Percentiles rank a stretch among this genome's conserved stretches.
Evolutionary conservation across 306 rosid genomes (phyloP).

Genomic region (Cercis canadensis): DNA sequence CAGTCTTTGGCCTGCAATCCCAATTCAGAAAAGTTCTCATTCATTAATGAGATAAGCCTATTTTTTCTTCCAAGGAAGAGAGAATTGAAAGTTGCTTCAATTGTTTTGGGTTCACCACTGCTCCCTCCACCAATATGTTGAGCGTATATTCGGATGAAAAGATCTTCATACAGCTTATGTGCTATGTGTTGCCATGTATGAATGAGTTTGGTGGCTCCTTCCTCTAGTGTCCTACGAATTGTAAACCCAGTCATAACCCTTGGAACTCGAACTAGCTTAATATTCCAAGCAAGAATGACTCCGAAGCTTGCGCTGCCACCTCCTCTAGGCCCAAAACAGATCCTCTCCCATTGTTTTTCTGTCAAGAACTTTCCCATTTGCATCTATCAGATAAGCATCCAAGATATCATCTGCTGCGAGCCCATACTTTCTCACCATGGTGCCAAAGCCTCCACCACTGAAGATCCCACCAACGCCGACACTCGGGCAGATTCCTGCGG

Average conservation of each 20-base stretch:
- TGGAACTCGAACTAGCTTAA: conserved; percentile 40
- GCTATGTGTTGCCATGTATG: conserved; percentile 6
- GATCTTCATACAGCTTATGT: conserved; percentile 30
- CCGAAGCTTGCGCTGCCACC: conserved; percentile 54
- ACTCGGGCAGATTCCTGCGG: conserved; percentile 44
- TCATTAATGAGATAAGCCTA: conserved; percentile 27
- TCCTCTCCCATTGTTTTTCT: conserved; percentile 45
- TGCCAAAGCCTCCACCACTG: conserved; percentile 43
- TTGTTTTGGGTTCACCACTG: background rate
- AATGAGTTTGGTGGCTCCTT: conserved; percentile 19
- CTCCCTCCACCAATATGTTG: conserved; percentile 5
- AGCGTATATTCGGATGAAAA: conserved; percentile 40
- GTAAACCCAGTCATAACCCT: conserved; percentile 34
- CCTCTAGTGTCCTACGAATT: conserved; percentile 10
- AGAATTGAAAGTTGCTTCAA: conserved; percentile 36
- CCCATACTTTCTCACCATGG: conserved; percentile 43
- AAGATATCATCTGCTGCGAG: conserved; percentile 41
- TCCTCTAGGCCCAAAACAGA: conserved; percentile 54
- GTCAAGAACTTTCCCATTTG: conserved; percentile 35
- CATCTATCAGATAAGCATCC: conserved; percentile 40
- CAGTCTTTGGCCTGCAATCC: conserved; percentile 40
- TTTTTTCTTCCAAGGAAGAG: conserved; percentile 38
- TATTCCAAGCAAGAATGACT: conserved; percentile 43
- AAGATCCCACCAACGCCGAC: conserved; percentile 51
- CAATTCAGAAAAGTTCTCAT: conserved; percentile 38